A percentile compares a stretch with the other conserved stretches of the same genome.
These are phyloP conservation scores for Myxozyma monticola DNA, from an alignment of 805 yeast species.

Conservation along the genomic window DNA sequence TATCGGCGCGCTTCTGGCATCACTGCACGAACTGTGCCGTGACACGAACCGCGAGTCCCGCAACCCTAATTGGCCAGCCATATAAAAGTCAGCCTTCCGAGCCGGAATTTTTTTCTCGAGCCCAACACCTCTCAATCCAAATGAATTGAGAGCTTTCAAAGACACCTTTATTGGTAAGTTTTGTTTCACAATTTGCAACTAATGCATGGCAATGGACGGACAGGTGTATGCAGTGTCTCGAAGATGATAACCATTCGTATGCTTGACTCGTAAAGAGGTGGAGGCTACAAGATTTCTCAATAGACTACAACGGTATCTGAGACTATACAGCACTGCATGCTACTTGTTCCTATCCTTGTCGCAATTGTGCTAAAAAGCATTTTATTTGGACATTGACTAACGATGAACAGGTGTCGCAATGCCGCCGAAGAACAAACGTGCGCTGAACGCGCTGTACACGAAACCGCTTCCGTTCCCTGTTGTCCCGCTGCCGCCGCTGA, in stretches of 20 bases:
- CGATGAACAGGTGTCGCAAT: neutral
- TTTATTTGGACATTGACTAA: too few species aligned
- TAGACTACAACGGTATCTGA: constrained; percentile 99
- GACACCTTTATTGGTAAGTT: neutral
- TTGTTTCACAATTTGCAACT: neutral
- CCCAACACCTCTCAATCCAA: too few species aligned
- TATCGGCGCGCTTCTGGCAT: too few species aligned
- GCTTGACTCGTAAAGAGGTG: constrained; percentile 27
- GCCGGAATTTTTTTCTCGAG: too few species aligned
- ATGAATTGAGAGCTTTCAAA: too few species aligned
- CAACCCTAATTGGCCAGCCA: too few species aligned
- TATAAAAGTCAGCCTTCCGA: too few species aligned
- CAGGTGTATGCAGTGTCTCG: neutral
- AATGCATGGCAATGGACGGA: too few species aligned
- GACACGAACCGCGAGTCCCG: too few species aligned
- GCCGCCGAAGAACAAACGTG: constrained; percentile 29
- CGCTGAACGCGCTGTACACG: constrained; percentile 39
- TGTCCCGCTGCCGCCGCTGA: constrained; percentile 40
- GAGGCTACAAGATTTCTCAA: constrained; percentile 35
- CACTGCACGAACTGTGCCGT: too few species aligned
- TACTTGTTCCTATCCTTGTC: neutral
- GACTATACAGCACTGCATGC: constrained; percentile 18
- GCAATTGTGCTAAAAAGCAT: neutral
- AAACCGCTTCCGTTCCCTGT: constrained; percentile 63
- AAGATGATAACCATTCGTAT: constrained; percentile 18